Evolutionary conservation across 495 filamentous ascomycete species (phyloP).

Genomic region (Talaromyces stipitatus): DNA sequence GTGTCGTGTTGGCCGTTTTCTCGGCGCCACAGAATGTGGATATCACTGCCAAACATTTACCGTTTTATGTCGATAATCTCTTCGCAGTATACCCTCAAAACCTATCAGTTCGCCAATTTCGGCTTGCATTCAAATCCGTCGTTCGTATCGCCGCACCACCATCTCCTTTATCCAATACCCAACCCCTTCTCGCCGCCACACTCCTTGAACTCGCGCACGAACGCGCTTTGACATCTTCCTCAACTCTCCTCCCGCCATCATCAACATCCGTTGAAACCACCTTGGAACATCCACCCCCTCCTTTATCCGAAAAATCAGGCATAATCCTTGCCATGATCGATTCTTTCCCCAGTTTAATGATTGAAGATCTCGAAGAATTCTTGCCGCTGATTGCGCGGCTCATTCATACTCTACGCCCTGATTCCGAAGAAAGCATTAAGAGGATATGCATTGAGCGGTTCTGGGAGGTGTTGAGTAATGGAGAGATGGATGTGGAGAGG

Average conservation of each 20-base stretch:
- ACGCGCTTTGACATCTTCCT: slow-evolving; percentile 51
- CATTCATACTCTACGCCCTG: slow-evolving; percentile 34
- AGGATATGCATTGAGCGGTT: slow-evolving; percentile 64
- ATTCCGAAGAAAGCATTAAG: slow-evolving; percentile 49
- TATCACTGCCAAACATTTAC: slow-evolving; percentile 64
- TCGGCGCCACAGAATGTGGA: slow-evolving; percentile 69
- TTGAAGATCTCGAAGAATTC: slow-evolving; percentile 68
- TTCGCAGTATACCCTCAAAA: slow-evolving; percentile 79
- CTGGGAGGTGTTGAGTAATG: slow-evolving; percentile 75
- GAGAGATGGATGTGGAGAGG: slow-evolving; percentile 89
- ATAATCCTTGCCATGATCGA: slow-evolving; percentile 77
- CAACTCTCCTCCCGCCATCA: slow-evolving; percentile 34
- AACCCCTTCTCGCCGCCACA: slow-evolving; percentile 69
- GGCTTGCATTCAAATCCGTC: slow-evolving; percentile 85
- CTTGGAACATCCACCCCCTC: slow-evolving; percentile 25
- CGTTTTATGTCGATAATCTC: slow-evolving; percentile 79
- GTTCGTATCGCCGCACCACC: slow-evolving; percentile 82
- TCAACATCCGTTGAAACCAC: slow-evolving; percentile 18
- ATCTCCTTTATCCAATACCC: slow-evolving; percentile 56
- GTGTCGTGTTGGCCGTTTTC: slow-evolving; percentile 72
- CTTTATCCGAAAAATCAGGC: slow-evolving; percentile 74
- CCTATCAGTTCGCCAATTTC: slow-evolving; percentile 83
- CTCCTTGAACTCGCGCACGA: slow-evolving; percentile 75
- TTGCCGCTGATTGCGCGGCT: slow-evolving; percentile 63
- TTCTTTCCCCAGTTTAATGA: slow-evolving; percentile 64